A percentile compares a stretch with the other conserved stretches of the same genome.
Conservation (phyloP, 129 eudicot genomes). For the Saussurea involucrata region DNA sequence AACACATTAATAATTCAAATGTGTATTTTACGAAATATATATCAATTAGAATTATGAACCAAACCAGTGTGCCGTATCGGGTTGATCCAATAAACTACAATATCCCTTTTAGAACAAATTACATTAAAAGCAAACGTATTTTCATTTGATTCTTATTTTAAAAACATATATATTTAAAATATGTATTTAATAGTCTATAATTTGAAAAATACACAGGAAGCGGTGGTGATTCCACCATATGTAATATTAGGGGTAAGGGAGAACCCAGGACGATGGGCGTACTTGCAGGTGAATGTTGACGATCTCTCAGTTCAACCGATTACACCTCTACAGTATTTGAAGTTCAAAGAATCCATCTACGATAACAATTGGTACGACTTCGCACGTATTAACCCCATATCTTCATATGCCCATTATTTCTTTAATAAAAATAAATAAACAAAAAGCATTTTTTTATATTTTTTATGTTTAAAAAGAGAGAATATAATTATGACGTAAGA, state of each 20-base stretch:
- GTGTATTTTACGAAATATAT: neutral
- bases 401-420: neutral
- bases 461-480: neutral
- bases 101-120: neutral
- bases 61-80: too few relatives aligned
- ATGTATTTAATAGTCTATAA: neutral
- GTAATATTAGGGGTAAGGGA: constrained; percentile 72
- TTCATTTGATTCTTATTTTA: neutral
- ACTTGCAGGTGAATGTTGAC: constrained; percentile 61
- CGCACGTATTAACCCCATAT: neutral
- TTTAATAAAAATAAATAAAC: neutral
- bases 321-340: constrained; percentile 60
- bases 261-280: constrained; percentile 80
- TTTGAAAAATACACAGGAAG: constrained; percentile 62
- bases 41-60: neutral
- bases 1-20: neutral
- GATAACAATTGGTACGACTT: constrained; percentile 50
- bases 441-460: neutral
- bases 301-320: constrained; percentile 54
- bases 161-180: too few relatives aligned
- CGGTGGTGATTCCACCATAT: constrained; percentile 77
- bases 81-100: neutral
- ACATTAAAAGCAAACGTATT: neutral
- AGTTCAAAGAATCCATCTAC: constrained; percentile 61
- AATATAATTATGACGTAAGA: neutral